Percentiles rank a stretch among this genome's conserved stretches.
Conservation (phyloP, 2,329 filamentous ascomycete species). For the Ophiostoma montium region DNA sequence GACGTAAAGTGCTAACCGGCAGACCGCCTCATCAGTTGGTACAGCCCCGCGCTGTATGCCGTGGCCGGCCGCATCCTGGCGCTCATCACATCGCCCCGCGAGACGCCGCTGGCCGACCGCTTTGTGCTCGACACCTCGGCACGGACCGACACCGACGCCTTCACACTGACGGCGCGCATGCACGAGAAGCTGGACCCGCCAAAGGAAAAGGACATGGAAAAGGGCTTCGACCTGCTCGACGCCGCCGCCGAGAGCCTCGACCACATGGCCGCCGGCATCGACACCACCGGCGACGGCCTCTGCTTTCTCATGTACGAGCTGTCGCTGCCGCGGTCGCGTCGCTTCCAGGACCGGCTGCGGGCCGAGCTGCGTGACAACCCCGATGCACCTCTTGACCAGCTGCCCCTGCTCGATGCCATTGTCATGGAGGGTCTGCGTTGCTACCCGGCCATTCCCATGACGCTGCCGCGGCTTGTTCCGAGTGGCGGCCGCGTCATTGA, state of each 20-base stretch:
- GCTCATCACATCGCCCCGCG: conserved; percentile 37
- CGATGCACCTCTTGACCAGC: conserved; percentile 27
- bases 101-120: conserved; percentile 42
- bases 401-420: conserved; percentile 48
- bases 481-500: conserved; percentile 37
- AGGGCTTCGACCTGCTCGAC: conserved; percentile 34
- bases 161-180: conserved; percentile 46
- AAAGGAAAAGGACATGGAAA: conserved; percentile 10
- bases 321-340: conserved; percentile 40
- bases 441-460: conserved; percentile 53
- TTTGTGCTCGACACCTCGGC: conserved; percentile 41
- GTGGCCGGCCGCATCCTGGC: conserved; percentile 29
- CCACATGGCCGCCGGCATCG: conserved; percentile 58
- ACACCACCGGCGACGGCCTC: conserved; percentile 56
- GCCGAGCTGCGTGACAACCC: conserved; percentile 30
- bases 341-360: conserved; percentile 37
- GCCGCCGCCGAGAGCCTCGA: conserved; percentile 56
- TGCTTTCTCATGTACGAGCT: conserved; percentile 61
- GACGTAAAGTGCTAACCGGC: background rate
- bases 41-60: conserved; percentile 37
- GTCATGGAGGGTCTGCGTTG: conserved; percentile 47
- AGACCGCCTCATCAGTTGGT: conserved; percentile 47
- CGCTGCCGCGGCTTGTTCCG: conserved; percentile 46
- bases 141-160: conserved; percentile 31
- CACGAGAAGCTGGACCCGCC: conserved; percentile 29